These are phyloP conservation scores for Neoscytalidium dimidiatum DNA, from an alignment of 2,329 filamentous ascomycete genomes.

Conservation along the genomic window DNA sequence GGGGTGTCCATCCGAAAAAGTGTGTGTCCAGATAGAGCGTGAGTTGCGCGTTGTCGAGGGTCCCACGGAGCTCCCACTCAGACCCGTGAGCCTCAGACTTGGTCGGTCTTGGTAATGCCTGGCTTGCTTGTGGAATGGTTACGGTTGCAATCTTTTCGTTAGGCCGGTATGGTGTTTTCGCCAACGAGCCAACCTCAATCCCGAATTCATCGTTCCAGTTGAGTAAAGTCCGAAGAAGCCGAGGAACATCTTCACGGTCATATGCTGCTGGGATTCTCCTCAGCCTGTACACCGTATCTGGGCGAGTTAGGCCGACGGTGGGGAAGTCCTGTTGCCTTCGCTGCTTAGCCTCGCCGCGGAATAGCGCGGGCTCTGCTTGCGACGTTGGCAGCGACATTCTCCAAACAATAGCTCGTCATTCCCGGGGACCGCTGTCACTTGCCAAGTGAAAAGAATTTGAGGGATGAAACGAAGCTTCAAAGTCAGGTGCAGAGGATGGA, in stretches of 20 bases:
- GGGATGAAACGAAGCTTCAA: too few relatives aligned
- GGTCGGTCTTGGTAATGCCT: background rate
- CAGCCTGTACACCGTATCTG: background rate
- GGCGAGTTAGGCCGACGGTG: background rate
- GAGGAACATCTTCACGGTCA: background rate
- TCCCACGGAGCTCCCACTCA: background rate
- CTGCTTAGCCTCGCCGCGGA: background rate
- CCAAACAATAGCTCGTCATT: too few relatives aligned
- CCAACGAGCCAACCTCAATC: background rate
- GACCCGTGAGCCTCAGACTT: too few relatives aligned
- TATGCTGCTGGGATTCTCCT: background rate
- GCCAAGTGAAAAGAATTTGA: too few relatives aligned
- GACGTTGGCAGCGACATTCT: too few relatives aligned
- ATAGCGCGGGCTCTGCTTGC: too few relatives aligned
- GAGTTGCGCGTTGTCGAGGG: rapidly evolving
- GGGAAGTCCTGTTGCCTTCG: background rate
- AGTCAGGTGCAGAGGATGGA: too few relatives aligned
- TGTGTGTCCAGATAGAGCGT: background rate
- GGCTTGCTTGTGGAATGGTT: background rate
- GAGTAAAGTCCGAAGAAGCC: background rate
- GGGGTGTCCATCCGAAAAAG: background rate
- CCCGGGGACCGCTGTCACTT: too few relatives aligned
- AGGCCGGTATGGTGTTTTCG: background rate
- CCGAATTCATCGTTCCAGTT: background rate
- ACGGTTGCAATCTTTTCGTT: background rate